Base-by-base conservation (phyloP, 2,329 filamentous ascomycete genomes). In the Furcasterigmium furcatum region DNA sequence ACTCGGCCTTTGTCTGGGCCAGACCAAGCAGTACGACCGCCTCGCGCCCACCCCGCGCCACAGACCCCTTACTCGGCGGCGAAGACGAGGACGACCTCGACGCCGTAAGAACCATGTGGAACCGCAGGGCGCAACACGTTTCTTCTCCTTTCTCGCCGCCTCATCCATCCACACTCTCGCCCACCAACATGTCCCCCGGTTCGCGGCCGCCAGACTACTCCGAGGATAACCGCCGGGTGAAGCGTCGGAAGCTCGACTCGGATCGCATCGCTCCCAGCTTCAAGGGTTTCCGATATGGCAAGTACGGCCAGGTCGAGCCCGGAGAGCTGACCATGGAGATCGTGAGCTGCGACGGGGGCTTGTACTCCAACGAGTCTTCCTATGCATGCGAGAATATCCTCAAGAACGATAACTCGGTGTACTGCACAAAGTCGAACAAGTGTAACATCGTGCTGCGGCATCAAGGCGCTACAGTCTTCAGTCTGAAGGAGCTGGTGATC, bases 401-500 rank as follows among this genome's bases (percentile, higher is more conserved):
- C 50, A 83, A 80, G 54, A 84, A 91, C 61, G 89, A 97, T 64
- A 75, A 76, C 47, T 88, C 86, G 10, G 89, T 96, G 3, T 97
- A 96, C 61, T 95, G 91, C 66, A 95, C 91, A 30, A 88, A 92
- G 62, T 84, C 82, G n/a, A 87, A 87, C 50, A 80, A 84, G 47
- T 96, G 91, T 70, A 96, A 96, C 59, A 82, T 97, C 55, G 75
- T 97, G 12, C 67, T 97, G 46, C 81, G 82, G 47, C 92, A 97
- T 62, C 83, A 87, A 53, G 90, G 88, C 38, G 83, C 83, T 30
- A 86, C 87, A 2, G 81, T 87, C 1, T 97, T 97, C 58, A 88
- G 80, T 45, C 68, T 97, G 45, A 87, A 90, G 55, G 92, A 92
- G 67, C 70, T 97, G 41, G 77, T 95, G 52, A 95, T 97, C 65